Conservation (phyloP, 2,329 filamentous ascomycete genomes). For the Pleoardoris graminearum region DNA sequence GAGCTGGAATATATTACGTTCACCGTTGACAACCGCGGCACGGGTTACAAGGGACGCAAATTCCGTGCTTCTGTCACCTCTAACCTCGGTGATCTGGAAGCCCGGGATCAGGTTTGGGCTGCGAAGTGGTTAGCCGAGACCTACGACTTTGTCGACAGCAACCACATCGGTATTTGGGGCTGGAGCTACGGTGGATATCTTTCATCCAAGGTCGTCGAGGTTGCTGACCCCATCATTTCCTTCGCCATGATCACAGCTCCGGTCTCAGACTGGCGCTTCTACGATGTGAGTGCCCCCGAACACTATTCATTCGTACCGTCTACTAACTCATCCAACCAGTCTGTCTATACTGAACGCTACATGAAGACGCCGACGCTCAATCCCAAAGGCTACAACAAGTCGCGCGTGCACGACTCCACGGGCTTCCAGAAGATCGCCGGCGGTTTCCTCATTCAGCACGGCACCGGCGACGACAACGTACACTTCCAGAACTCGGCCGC, state of each 20-base stretch:
- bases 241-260: constrained; percentile 67
- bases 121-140: constrained; percentile 59
- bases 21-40: constrained; percentile 70
- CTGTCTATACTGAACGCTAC: constrained; percentile 72
- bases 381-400: constrained; percentile 61
- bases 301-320: too few relatives aligned
- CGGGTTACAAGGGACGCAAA: constrained; percentile 64
- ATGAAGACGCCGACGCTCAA: constrained; percentile 67
- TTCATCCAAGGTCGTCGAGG: constrained; percentile 67
- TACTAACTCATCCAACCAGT: constrained; percentile 24
- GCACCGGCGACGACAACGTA: constrained; percentile 71
- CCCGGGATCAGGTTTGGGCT: constrained; percentile 69
- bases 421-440: constrained; percentile 68
- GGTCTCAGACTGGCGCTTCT: constrained; percentile 70
- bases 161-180: constrained; percentile 68
- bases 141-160: constrained; percentile 57
- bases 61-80: constrained; percentile 63
- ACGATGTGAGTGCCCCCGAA: constrained; percentile 50
- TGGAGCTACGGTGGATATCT: constrained; percentile 72
- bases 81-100: constrained; percentile 66
- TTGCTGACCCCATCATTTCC: constrained; percentile 63
- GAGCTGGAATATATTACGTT: constrained; percentile 70
- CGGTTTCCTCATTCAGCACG: constrained; percentile 66
- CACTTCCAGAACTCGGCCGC: constrained; percentile 70
- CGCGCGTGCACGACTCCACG: constrained; percentile 59